Conservation (phyloP, 768 basidiomycete genomes). For the Dictyophora rubrovolvata region DNA sequence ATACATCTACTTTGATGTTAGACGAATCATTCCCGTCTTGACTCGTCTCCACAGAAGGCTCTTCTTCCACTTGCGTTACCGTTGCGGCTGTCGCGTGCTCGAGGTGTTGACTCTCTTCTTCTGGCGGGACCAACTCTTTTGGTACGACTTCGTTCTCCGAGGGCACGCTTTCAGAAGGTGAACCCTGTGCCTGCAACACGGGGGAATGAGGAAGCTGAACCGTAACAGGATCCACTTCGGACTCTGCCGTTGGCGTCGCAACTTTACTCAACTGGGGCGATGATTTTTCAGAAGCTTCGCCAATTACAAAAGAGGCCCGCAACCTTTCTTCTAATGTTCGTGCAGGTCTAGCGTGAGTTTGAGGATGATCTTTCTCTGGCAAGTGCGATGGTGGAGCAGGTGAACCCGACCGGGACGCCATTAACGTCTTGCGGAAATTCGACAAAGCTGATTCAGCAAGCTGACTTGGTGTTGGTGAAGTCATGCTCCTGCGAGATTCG, state of each 20-base stretch:
- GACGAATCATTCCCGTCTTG: neutral
- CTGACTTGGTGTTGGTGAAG: conserved; percentile 33
- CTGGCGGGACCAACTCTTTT: neutral
- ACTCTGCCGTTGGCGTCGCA: neutral
- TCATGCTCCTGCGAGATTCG: conserved; percentile 17
- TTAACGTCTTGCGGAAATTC: conserved; percentile 56
- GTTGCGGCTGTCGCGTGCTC: neutral
- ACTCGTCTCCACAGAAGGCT: neutral
- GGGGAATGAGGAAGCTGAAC: conserved; percentile 14
- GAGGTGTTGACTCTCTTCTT: neutral
- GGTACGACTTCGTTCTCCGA: conserved; percentile 1
- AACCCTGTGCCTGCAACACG: neutral
- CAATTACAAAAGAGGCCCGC: conserved; percentile 52
- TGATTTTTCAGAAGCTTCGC: conserved; percentile 39
- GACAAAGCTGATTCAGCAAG: conserved; percentile 51
- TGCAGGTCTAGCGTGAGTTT: conserved; percentile 4
- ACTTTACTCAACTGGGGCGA: conserved; percentile 24
- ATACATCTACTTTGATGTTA: neutral
- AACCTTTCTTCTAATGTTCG: conserved; percentile 58
- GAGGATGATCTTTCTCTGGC: conserved; percentile 9
- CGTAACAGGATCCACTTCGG: conserved; percentile 8
- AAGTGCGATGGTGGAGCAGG: conserved; percentile 20
- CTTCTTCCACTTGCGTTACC: neutral
- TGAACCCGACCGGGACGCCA: conserved; percentile 38
- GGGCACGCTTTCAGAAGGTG: neutral